Base-by-base conservation (phyloP, 2,329 filamentous ascomycete species). In the Plenodomus lindquistii region DNA sequence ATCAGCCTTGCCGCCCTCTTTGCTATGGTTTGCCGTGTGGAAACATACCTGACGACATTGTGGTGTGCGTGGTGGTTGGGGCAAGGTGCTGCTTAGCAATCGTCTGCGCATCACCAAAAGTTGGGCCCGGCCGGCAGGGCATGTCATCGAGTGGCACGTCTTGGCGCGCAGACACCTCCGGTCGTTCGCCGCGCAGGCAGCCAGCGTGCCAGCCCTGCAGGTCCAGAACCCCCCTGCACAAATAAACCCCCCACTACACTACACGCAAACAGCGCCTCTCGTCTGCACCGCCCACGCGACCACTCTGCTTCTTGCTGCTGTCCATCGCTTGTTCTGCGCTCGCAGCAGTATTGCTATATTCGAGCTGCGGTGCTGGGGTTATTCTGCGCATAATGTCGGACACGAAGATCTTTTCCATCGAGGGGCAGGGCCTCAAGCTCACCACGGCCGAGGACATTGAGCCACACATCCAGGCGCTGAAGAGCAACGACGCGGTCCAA, bases 381-480 rank as follows among this genome's bases (percentile, higher is more conserved):
- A 34, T 52, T 45, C 38, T 48, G 44, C 44, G 35, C 21, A 44
- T 49, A 19, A 82, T 81, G 77, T 65, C 75, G 44, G 59, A 58
- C 21, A 69, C 74, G 47, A 91, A 88, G 73, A 72, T 90, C 68
- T 97, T 97, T 77, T 92, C 91, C 62, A 85, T 97, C 60, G 89
- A 96, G 75, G 91, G 89, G 74, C 94, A 88, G 79, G 88, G 88
- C 67, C 83, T 97, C 65, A 97, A 96, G 81, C 88, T 99, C 69
- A 87, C 95, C 78, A 90, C 87, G 35, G 90, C 89, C 42, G 87
- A 85, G 57, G 91, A 97, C 73, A 83, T 97, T 53, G 88, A 94
- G 73, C 79, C 88, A 59, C 87, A 97, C 73, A 89, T 97, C 67
- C 82, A 86, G 61, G 81, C 83, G 41, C 84, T 99, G 53, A 79